phyloP scores from a whole-genome alignment of 208 protist species.

The Crithidia bombi region DNA sequence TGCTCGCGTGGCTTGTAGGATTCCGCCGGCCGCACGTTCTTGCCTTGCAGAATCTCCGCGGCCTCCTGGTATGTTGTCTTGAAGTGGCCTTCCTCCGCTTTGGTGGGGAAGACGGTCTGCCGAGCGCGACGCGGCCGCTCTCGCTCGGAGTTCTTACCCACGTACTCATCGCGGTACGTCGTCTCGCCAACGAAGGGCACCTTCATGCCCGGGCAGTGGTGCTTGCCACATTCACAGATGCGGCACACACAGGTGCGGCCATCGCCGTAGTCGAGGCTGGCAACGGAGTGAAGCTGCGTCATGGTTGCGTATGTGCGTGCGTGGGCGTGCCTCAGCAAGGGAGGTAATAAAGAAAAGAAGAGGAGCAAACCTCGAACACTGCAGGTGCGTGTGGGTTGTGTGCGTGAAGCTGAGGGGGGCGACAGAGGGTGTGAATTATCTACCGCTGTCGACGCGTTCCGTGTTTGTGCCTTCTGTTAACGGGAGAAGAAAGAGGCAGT shows the following conservation, averaged over 20 bases:
- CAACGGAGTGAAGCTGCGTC: constrained; percentile 88
- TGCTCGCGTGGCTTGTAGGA: constrained; percentile 83
- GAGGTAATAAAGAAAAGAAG: background rate
- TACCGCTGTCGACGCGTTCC: background rate
- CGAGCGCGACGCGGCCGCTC: constrained; percentile 47
- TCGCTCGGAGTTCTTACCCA: constrained; percentile 73
- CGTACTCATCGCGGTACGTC: constrained; percentile 88
- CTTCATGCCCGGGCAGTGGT: constrained; percentile 78
- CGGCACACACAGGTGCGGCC: constrained; percentile 89
- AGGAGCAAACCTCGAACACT: background rate
- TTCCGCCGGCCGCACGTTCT: constrained; percentile 75
- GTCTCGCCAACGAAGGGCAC: constrained; percentile 85
- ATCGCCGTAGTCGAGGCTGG: constrained; percentile 90
- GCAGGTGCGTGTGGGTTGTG: background rate
- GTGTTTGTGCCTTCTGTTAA: no score
- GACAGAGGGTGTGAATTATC: background rate
- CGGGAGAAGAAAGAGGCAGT: no score
- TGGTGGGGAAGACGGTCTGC: constrained; percentile 64
- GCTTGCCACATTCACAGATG: constrained; percentile 89
- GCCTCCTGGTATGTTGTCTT: constrained; percentile 91
- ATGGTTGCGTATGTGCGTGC: constrained; percentile 36
- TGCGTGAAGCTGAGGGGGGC: background rate
- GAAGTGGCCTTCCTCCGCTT: constrained; percentile 86
- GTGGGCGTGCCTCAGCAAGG: background rate
- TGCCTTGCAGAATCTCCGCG: constrained; percentile 77